These are phyloP conservation scores for Epichloe scottii DNA, from an alignment of 2,329 filamentous ascomycete genomes.

Conservation along the genomic window DNA sequence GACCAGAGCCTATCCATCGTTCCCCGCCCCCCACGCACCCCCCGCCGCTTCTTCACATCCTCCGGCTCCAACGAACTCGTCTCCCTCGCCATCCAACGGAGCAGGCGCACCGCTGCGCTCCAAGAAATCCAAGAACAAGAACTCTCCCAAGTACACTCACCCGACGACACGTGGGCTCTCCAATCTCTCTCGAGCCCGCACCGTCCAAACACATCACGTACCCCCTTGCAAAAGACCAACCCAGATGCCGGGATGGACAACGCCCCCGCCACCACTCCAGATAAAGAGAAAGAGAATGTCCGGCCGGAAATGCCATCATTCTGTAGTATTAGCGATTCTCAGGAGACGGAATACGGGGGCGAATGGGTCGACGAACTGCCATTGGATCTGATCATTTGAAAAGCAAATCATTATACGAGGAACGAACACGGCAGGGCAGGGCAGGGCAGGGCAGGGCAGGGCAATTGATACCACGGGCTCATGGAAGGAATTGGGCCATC, in stretches of 20 bases:
- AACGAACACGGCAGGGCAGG: not conserved
- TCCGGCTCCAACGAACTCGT: conserved; percentile 23
- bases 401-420: not conserved
- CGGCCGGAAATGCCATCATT: conserved; percentile 1
- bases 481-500: not conserved
- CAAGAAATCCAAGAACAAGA: conserved; percentile 17
- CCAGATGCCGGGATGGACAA: not conserved
- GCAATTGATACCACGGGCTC: not conserved
- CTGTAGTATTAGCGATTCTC: conserved; percentile 14
- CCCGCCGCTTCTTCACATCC: conserved; percentile 24
- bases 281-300: conserved; percentile 20
- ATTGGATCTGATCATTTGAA: conserved; percentile 15
- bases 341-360: conserved; percentile 27
- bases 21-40: conserved; percentile 3
- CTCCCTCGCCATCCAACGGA: conserved; percentile 22
- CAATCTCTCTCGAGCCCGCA: not conserved
- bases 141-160: conserved; percentile 9
- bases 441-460: not conserved
- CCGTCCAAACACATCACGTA: not conserved
- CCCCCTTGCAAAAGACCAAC: not conserved
- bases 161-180: not conserved
- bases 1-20: not conserved
- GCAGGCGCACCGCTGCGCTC: conserved; percentile 20
- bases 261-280: not conserved
- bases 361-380: conserved; percentile 27